These are phyloP conservation scores for Rehmannia glutinosa DNA, from an alignment of 257 asterid genomes.

Conservation along the genomic window DNA sequence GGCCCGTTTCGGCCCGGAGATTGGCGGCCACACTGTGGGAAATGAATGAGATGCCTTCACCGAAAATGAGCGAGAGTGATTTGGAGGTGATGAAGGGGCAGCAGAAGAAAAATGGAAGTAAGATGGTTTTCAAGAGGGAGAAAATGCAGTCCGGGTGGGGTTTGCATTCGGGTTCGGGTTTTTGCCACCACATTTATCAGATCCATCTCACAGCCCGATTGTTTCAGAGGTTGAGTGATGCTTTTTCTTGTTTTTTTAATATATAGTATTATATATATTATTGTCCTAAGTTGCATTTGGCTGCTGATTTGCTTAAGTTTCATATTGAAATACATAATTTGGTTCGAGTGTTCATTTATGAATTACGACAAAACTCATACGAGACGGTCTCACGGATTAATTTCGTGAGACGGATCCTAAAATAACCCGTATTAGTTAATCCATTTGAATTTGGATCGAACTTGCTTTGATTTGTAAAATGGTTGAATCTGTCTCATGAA, in stretches of 20 bases:
- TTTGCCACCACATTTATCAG: slow-evolving; percentile 71
- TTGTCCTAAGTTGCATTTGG: no score
- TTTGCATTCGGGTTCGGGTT: slow-evolving; percentile 37
- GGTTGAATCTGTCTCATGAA: no score
- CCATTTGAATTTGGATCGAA: no score
- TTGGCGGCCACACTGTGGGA: slow-evolving; percentile 95
- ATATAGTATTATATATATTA: background rate
- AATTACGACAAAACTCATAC: no score
- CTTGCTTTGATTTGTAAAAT: no score
- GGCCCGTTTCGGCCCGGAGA: slow-evolving; percentile 82
- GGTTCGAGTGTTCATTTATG: no score
- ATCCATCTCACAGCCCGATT: slow-evolving; percentile 80
- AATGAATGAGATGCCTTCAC: slow-evolving; percentile 80
- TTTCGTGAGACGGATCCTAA: no score
- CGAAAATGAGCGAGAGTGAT: slow-evolving; percentile 41
- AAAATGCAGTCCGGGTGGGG: slow-evolving; percentile 34
- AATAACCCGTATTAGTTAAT: no score
- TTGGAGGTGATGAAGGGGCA: slow-evolving; percentile 30
- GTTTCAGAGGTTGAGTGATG: slow-evolving; percentile 48
- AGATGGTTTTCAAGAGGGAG: slow-evolving; percentile 37
- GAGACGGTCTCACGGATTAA: no score
- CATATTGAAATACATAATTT: background rate
- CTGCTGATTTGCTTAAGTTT: background rate
- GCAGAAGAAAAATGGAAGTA: slow-evolving; percentile 31
- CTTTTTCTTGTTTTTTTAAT: background rate